Evolutionary conservation across 1,284 basidiomycete species (phyloP), one percentile per base, ranked within the genome.

Genomic region (Microbotryum silenes-acaulis): DNA sequence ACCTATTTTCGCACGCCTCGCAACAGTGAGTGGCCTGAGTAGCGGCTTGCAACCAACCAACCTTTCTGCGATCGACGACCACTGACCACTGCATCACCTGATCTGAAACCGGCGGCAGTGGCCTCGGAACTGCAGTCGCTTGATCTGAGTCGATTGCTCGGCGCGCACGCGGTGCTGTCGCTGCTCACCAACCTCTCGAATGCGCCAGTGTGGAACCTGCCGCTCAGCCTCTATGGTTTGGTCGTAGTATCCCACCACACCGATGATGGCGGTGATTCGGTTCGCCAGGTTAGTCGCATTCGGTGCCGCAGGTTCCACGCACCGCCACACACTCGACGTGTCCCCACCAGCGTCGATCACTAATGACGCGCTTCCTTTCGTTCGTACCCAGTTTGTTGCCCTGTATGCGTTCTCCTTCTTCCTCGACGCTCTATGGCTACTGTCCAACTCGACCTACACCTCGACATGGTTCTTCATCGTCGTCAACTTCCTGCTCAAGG

Each of bases 401-500:
- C 47, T 63, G 6, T 44, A 62, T n/a, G 66, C 52, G 6, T 57
- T 44, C 0, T 60, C 57, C 6, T 18, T 63, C 31, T 4, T 66
- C 4, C 60, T 68, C 47, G 66, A 68, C 50, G 31, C 33, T 31
- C 27, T 53, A 33, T 63, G 64, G 61, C 55, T 63, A 47, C 10
- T 51, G 18, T 37, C 47, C 37, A 27, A 37, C 57, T 45, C n/a
- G 14, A 46, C 46, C 4, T 46, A 50, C 10, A 50, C 52, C 50
- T 18, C 33, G 47, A 21, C 49, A 9, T 56, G 54, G 14, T 37
- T 67, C 29, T 25, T 63, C 25, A 57, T 66, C 59, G 20, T 68
- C 52, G 14, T 63, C 49, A 68, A 66, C 60, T 62, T 59, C 33
- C 31, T 63, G 20, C 62, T 68, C 56, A 68, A 68, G 55, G 66